These are phyloP conservation scores for Aspergillus sergii DNA, from an alignment of 2,329 filamentous ascomycete species.

Conservation along the genomic window DNA sequence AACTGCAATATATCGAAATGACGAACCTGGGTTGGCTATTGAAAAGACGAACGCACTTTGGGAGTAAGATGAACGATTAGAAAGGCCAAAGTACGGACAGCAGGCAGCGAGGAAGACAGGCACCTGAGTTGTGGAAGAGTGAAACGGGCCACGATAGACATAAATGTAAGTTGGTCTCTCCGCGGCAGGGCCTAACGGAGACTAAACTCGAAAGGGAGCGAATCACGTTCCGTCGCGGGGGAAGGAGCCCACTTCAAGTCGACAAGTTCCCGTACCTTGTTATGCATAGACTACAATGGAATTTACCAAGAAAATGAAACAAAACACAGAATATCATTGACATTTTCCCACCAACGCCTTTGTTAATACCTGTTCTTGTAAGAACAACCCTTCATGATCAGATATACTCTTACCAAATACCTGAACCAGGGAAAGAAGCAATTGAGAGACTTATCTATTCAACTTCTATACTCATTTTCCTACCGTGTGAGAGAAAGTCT, in stretches of 20 bases:
- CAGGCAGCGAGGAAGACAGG: constrained; percentile 25
- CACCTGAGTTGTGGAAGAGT: constrained; percentile 23
- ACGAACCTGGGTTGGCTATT: constrained; percentile 23
- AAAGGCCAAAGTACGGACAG: constrained; percentile 28
- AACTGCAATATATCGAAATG: constrained; percentile 7
- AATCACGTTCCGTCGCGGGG: constrained; percentile 18
- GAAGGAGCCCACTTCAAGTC: not conserved
- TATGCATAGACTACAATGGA: not conserved
- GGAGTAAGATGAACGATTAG: constrained; percentile 10
- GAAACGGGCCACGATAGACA: constrained; percentile 27
- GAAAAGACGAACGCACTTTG: constrained; percentile 24
- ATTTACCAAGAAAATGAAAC: not conserved
- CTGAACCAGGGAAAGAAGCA: no score
- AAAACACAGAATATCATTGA: no score
- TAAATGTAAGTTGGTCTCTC: constrained; percentile 11
- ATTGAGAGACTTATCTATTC: not conserved
- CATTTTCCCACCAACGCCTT: no score
- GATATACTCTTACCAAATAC: not conserved
- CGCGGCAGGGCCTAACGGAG: constrained; percentile 29
- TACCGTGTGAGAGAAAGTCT: not conserved
- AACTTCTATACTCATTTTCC: not conserved
- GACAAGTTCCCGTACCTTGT: not conserved
- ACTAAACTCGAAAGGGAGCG: constrained; percentile 27
- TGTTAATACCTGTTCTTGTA: no score
- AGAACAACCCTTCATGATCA: not conserved